Percentiles rank a stretch among this genome's conserved stretches.
phyloP scores from a whole-genome alignment of 257 asterid species.

The Knoxia roxburghii region DNA sequence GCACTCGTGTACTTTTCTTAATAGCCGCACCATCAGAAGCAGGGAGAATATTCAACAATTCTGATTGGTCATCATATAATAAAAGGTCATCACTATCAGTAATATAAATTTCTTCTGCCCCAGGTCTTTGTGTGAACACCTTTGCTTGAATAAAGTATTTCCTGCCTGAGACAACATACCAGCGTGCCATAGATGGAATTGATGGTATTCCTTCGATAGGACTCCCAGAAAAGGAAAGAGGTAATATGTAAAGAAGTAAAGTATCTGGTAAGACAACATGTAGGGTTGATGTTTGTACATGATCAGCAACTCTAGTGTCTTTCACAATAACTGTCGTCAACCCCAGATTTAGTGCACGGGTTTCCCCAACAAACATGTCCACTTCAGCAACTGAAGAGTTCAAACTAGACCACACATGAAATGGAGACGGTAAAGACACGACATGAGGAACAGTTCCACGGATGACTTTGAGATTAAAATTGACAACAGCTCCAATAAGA shows the following conservation, averaged over 20 bases:
- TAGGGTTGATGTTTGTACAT: slow-evolving; percentile 70
- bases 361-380: slow-evolving; percentile 53
- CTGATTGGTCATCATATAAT: slow-evolving; percentile 45
- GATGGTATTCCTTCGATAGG: slow-evolving; percentile 41
- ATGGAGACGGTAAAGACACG: slow-evolving; percentile 70
- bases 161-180: slow-evolving; percentile 79
- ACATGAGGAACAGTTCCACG: slow-evolving; percentile 58
- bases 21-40: slow-evolving; percentile 35
- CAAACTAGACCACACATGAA: slow-evolving; percentile 65
- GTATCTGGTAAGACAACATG: slow-evolving; percentile 81
- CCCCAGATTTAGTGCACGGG: slow-evolving; percentile 64
- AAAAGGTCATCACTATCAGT: slow-evolving; percentile 62
- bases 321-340: slow-evolving; percentile 59
- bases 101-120: slow-evolving; percentile 57
- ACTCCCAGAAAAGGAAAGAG: slow-evolving; percentile 52
- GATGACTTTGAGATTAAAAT: slow-evolving; percentile 64
- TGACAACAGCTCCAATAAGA: slow-evolving; percentile 69
- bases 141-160: slow-evolving; percentile 57
- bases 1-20: slow-evolving; percentile 38
- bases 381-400: slow-evolving; percentile 79
- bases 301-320: slow-evolving; percentile 85
- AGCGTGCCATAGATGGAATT: slow-evolving; percentile 57
- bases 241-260: slow-evolving; percentile 48
- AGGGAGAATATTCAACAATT: slow-evolving; percentile 63
- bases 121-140: slow-evolving; percentile 65